These are phyloP conservation scores for Leccinum variabile DNA, from an alignment of 1,284 basidiomycete species.

Conservation along the genomic window DNA sequence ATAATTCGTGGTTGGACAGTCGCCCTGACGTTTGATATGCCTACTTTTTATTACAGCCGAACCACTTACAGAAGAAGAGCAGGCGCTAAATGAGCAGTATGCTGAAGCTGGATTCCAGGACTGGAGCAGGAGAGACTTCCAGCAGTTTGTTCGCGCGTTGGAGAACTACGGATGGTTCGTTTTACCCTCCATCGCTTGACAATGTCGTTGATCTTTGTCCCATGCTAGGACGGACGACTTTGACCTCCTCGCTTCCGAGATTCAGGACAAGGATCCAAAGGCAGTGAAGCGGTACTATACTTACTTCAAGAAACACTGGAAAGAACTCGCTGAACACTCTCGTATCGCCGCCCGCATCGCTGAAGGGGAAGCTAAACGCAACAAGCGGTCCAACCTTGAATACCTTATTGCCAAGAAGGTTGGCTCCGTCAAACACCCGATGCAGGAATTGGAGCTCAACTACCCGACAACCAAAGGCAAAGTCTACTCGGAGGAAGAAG, in stretches of 20 bases:
- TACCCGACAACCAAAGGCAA: slow-evolving; percentile 97
- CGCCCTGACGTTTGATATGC: neutral
- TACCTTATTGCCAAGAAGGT: slow-evolving; percentile 79
- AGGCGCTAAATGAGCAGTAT: slow-evolving; percentile 75
- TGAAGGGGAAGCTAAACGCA: slow-evolving; percentile 84
- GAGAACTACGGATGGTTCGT: slow-evolving; percentile 86
- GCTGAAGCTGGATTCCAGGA: slow-evolving; percentile 82
- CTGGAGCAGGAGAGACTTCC: slow-evolving; percentile 94
- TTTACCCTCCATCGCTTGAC: neutral
- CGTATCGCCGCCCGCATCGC: slow-evolving; percentile 79
- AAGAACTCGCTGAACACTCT: slow-evolving; percentile 75
- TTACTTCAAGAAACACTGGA: slow-evolving; percentile 91
- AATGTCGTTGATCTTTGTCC: neutral
- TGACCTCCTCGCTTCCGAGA: slow-evolving; percentile 80
- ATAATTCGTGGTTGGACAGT: neutral
- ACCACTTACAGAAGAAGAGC: slow-evolving; percentile 85
- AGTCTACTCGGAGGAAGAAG: slow-evolving; percentile 95
- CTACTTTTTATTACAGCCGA: slow-evolving; percentile 54
- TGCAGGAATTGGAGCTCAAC: slow-evolving; percentile 93
- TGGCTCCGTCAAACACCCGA: slow-evolving; percentile 77
- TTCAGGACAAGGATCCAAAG: slow-evolving; percentile 82
- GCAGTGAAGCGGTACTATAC: slow-evolving; percentile 83
- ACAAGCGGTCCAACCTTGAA: slow-evolving; percentile 85
- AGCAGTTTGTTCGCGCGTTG: slow-evolving; percentile 83
- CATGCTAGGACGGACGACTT: slow-evolving; percentile 70